Conservation (phyloP, 768 basidiomycete species). For the Botryobasidium botryosum region DNA sequence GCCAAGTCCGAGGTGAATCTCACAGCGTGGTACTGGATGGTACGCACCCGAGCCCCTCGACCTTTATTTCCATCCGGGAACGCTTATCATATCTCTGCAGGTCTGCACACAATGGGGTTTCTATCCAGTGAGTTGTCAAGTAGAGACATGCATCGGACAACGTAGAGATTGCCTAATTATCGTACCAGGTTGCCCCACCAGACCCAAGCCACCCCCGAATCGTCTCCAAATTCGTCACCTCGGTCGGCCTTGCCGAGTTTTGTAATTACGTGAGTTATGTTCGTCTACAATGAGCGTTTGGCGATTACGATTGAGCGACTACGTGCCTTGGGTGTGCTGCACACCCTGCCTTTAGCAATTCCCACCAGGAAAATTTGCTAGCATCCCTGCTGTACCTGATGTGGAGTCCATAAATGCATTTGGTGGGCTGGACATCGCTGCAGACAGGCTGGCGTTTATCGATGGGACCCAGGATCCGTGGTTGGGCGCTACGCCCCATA, state of each 20-base stretch:
- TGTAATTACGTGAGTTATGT: constrained; percentile 48
- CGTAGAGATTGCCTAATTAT: too few relatives aligned
- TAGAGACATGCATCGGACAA: not conserved
- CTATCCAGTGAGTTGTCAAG: constrained; percentile 40
- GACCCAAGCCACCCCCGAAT: constrained; percentile 53
- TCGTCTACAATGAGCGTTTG: too few relatives aligned
- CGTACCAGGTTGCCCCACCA: constrained; percentile 66
- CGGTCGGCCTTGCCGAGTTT: constrained; percentile 50
- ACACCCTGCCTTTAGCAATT: too few relatives aligned
- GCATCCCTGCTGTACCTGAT: constrained; percentile 57
- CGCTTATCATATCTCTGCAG: too few relatives aligned
- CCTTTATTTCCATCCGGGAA: too few relatives aligned
- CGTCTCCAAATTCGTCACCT: constrained; percentile 56
- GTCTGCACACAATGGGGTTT: constrained; percentile 93
- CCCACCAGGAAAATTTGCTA: constrained; percentile 58
- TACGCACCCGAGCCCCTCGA: too few relatives aligned
- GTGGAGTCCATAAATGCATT: constrained; percentile 65
- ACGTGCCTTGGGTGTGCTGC: too few relatives aligned
- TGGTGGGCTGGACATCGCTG: constrained; percentile 70
- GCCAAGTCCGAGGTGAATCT: too few relatives aligned
- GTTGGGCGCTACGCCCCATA: constrained; percentile 75
- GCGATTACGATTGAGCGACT: too few relatives aligned
- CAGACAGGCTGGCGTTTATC: constrained; percentile 72
- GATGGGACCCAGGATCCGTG: constrained; percentile 85
- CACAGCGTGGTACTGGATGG: too few relatives aligned